Evolutionary conservation across 306 rosid genomes (phyloP).

Genomic region (Vachellia pachyceras): DNA sequence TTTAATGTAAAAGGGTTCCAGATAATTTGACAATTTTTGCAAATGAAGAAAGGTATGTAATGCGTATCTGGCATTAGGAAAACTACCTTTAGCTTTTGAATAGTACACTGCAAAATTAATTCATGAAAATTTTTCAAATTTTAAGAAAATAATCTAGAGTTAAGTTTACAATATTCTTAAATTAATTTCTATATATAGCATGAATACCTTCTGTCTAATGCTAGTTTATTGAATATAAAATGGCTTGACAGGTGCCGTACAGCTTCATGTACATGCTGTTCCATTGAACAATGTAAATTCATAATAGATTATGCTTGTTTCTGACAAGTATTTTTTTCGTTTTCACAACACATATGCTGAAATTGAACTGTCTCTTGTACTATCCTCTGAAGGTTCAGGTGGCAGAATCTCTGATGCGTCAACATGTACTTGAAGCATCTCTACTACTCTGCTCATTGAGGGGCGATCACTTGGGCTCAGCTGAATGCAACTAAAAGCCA

Average conservation of each 20-base stretch:
- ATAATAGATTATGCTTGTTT: neutral
- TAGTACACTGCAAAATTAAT: neutral
- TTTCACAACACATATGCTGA: neutral
- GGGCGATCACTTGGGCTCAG: slow-evolving; percentile 27
- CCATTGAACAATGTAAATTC: neutral
- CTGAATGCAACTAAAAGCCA: slow-evolving; percentile 23
- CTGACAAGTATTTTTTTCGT: neutral
- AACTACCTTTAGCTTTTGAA: neutral
- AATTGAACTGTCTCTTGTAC: neutral
- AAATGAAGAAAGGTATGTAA: neutral
- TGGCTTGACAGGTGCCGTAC: neutral
- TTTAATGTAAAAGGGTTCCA: neutral
- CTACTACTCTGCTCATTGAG: slow-evolving; percentile 24
- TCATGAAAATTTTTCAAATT: neutral
- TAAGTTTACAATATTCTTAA: neutral
- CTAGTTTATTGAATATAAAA: neutral
- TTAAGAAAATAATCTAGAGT: neutral
- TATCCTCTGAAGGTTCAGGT: neutral
- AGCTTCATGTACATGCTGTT: neutral
- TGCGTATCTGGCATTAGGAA: neutral
- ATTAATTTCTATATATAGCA: neutral
- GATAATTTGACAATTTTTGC: neutral
- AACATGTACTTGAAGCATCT: slow-evolving; percentile 33
- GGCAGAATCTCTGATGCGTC: neutral
- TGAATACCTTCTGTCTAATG: neutral